Conservation (phyloP, 2,329 filamentous ascomycete genomes). For the Aspergillus pseudonomiae region DNA sequence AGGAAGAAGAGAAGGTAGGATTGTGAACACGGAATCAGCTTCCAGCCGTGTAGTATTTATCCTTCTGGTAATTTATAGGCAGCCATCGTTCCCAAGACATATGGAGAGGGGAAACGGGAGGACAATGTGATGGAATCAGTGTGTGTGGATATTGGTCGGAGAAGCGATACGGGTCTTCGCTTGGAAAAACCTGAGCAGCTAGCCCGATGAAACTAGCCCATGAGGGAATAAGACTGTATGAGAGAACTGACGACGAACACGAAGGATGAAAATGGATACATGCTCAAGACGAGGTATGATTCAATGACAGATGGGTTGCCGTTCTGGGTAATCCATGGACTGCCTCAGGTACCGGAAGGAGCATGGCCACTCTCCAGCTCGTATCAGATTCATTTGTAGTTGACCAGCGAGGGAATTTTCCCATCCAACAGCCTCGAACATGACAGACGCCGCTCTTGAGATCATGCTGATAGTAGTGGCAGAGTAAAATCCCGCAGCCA, state of each 20-base stretch:
- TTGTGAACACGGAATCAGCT: not conserved
- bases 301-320: not conserved
- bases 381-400: not conserved
- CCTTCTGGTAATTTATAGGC: not conserved
- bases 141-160: not conserved
- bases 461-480: not conserved
- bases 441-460: too few relatives aligned
- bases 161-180: conserved; percentile 1
- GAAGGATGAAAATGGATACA: not conserved
- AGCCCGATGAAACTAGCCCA: not conserved
- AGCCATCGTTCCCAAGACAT: not conserved
- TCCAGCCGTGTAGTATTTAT: conserved; percentile 1
- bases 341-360: not conserved
- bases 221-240: not conserved
- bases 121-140: not conserved
- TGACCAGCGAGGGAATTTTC: not conserved
- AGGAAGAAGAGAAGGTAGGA: not conserved
- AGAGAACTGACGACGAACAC: not conserved
- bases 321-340: not conserved
- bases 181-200: not conserved
- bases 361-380: not conserved
- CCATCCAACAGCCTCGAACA: not conserved
- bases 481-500: conserved; percentile 2
- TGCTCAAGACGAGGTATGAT: not conserved
- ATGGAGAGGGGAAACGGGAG: not conserved